A percentile compares a stretch with the other conserved stretches of the same genome.
Conservation (phyloP, 1,284 basidiomycete genomes). For the Austroboletus niveus region DNA sequence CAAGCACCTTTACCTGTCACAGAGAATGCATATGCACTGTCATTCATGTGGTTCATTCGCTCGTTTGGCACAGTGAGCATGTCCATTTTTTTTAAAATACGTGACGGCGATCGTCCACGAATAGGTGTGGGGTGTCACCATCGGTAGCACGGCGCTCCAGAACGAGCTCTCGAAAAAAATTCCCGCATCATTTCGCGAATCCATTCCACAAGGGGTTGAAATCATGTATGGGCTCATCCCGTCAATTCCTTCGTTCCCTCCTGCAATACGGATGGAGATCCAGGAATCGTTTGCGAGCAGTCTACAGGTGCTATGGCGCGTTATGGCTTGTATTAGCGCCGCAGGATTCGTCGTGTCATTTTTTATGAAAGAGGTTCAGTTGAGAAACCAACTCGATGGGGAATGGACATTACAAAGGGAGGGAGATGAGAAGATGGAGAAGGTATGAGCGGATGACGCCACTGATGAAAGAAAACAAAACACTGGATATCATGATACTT, state of each 20-base stretch:
- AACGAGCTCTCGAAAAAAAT: constrained; percentile 21
- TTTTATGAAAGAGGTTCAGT: constrained; percentile 2
- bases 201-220: constrained; percentile 6
- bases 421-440: no score
- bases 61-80: no score
- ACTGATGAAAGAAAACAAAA: no score
- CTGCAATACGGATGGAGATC: neutral
- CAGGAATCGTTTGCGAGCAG: constrained; percentile 1
- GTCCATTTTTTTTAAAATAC: constrained; percentile 7
- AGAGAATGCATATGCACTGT: no score
- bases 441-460: no score
- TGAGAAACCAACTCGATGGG: neutral
- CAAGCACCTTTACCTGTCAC: no score
- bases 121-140: no score
- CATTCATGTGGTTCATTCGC: no score
- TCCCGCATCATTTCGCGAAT: constrained; percentile 19
- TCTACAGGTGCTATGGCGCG: neutral
- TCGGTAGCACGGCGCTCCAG: constrained; percentile 9
- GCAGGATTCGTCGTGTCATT: neutral
- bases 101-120: constrained; percentile 29
- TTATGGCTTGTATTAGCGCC: neutral
- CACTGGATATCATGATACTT: no score
- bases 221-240: constrained; percentile 8
- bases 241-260: neutral
- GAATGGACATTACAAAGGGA: neutral